These are phyloP conservation scores for Silene coronaria DNA, from an alignment of 179 eudicot species.

Conservation along the genomic window DNA sequence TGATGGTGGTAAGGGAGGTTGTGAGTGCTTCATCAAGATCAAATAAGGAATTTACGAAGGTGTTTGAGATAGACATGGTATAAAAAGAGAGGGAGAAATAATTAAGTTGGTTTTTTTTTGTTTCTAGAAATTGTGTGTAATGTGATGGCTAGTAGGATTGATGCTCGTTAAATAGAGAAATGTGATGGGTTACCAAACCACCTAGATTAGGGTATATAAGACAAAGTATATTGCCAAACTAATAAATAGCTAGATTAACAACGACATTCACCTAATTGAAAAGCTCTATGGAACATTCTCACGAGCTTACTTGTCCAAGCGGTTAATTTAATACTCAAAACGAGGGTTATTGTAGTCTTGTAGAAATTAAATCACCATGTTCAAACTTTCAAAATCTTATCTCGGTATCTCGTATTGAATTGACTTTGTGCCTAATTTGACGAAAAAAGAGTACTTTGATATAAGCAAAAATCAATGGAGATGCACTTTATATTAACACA, in stretches of 20 bases:
- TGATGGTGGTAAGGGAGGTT: not conserved
- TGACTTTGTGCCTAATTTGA: too few species aligned
- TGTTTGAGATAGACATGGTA: constrained; percentile 19
- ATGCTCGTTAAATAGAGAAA: not conserved
- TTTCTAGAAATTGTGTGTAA: not conserved
- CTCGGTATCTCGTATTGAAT: too few species aligned
- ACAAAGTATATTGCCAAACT: constrained; percentile 10
- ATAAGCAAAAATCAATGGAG: too few species aligned
- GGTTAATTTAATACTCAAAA: too few species aligned
- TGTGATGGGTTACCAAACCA: constrained; percentile 16
- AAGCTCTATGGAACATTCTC: not conserved
- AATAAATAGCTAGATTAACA: not conserved
- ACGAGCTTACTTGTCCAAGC: too few species aligned
- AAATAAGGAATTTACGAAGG: constrained; percentile 9
- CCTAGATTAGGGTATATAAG: constrained; percentile 4
- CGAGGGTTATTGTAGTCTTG: too few species aligned
- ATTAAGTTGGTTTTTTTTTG: not conserved
- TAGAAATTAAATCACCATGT: too few species aligned
- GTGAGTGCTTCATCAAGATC: constrained; percentile 34
- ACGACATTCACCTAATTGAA: constrained; percentile 10
- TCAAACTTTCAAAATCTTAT: too few species aligned
- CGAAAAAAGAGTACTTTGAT: too few species aligned
- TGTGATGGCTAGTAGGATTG: not conserved
- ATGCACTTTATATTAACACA: too few species aligned
- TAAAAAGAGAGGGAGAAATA: not conserved